phyloP scores from a whole-genome alignment of 1,284 basidiomycete genomes.

The Leccinum solheimii region DNA sequence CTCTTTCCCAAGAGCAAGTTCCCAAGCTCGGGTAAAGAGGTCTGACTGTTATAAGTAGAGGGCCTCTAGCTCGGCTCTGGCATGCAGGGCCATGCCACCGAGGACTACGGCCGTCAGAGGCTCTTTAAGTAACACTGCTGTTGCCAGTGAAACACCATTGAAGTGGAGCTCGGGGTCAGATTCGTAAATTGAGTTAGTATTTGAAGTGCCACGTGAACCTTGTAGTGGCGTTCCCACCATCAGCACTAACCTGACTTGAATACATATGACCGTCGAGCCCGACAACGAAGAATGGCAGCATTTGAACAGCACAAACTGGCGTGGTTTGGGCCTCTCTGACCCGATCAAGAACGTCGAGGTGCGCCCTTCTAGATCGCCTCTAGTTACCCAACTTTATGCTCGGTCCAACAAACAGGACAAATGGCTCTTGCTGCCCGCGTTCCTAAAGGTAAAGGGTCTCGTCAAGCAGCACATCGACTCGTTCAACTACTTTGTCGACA shows the following conservation, averaged over 20 bases:
- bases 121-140: not conserved
- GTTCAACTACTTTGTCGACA: constrained; percentile 99
- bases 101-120: not conserved
- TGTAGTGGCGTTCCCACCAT: not conserved
- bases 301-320: constrained; percentile 58
- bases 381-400: not conserved
- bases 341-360: constrained; percentile 81
- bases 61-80: too few species aligned
- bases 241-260: not conserved
- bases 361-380: constrained; percentile 4
- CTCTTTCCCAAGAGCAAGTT: too few species aligned
- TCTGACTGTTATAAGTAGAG: too few species aligned
- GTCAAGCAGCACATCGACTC: constrained; percentile 99
- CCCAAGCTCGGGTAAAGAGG: too few species aligned
- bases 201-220: too few species aligned
- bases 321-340: constrained; percentile 72
- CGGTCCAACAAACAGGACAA: constrained; percentile 77
- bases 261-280: constrained; percentile 15
- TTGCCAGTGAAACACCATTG: not conserved
- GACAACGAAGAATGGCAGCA: constrained; percentile 63
- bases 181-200: too few species aligned
- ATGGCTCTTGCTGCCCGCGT: constrained; percentile 94
- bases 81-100: too few species aligned
- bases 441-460: constrained; percentile 95
- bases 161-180: constrained; percentile 11